Percentiles rank a stretch among this genome's conserved stretches.
Conservation (phyloP, 1,139 yeast genomes). For the Suhomyces atakaporum region DNA sequence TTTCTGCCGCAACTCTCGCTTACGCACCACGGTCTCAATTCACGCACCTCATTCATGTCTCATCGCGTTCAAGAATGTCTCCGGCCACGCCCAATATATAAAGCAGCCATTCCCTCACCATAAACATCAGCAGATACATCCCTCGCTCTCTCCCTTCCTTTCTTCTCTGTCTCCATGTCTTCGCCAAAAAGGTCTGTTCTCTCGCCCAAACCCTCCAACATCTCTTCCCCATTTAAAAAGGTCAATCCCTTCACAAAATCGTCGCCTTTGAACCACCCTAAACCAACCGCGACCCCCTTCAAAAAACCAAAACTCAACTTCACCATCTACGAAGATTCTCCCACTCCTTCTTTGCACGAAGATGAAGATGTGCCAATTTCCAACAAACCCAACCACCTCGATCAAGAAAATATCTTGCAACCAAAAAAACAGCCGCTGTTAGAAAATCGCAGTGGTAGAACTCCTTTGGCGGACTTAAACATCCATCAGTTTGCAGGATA, state of each 20-base stretch:
- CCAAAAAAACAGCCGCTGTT: conserved; percentile 26
- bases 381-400: conserved; percentile 34
- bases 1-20: background rate
- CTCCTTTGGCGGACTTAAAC: conserved; percentile 37
- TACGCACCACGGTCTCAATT: background rate
- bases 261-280: conserved; percentile 10
- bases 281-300: conserved; percentile 14
- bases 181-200: conserved; percentile 33
- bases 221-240: conserved; percentile 19
- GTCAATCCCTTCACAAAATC: conserved; percentile 14
- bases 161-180: conserved; percentile 28
- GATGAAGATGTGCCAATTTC: conserved; percentile 15
- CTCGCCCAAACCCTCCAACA: conserved; percentile 35
- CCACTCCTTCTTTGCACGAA: conserved; percentile 2
- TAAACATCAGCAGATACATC: no score
- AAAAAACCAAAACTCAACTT: conserved; percentile 29
- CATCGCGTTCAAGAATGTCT: background rate
- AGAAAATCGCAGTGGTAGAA: conserved; percentile 20
- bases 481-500: conserved; percentile 40
- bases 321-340: conserved; percentile 41
- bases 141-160: background rate
- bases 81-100: conserved; percentile 1
- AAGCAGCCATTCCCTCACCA: conserved; percentile 1
- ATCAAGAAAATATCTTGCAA: conserved; percentile 50
- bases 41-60: background rate